Base-by-base conservation (phyloP, 2,329 filamentous ascomycete species). In the Nigrograna mackinnonii region DNA sequence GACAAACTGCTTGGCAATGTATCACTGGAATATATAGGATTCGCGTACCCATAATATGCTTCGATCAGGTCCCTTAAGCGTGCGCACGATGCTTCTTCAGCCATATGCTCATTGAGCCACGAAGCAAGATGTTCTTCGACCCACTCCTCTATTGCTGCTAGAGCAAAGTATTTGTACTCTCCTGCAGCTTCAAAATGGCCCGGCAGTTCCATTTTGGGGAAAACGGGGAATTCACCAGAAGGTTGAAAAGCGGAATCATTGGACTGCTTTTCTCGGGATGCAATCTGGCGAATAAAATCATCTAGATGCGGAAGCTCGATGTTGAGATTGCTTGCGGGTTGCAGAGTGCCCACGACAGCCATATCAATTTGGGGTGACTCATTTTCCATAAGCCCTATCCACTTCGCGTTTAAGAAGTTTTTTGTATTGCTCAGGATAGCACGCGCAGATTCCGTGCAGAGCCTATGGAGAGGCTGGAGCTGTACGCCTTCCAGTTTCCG, bases 71-170 rank as follows among this genome's bases (percentile, higher is more conserved):
- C 6, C 1, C 28, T 35, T 7, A 65, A 39, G 4, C 42, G 18
- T 0, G n/a, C 13, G 37, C 68, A 74, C 4, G 61, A 62, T 1
- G 28, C n/a, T 0, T 33, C 26, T 9, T 55, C 43, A 0, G n/a
- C n/a, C 3, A 54, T 41, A 28, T 71, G 49, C 1, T n/a, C 4
- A 1, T 49, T 34, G 1, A 73, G 31, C 77, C 78, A 80, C 0
- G 16, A 9, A 0, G 54, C 34, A 0, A 82, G 65, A 26, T 69
- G 36, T 0, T 49, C 14, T 2, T 62, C 57, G 3, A 80, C 72
- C 80, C 80, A 83, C 0, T 38, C 26, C 51, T 84, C 80, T 12
- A 82, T 63, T 4, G 63, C 66, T 5, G 55, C 57, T 1, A 79
- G 52, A 6, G 52, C 46, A 24, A 60, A 56, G 3, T 40, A 18